Conservation (phyloP, 163 green algal species). For the Prototheca cutis region DNA sequence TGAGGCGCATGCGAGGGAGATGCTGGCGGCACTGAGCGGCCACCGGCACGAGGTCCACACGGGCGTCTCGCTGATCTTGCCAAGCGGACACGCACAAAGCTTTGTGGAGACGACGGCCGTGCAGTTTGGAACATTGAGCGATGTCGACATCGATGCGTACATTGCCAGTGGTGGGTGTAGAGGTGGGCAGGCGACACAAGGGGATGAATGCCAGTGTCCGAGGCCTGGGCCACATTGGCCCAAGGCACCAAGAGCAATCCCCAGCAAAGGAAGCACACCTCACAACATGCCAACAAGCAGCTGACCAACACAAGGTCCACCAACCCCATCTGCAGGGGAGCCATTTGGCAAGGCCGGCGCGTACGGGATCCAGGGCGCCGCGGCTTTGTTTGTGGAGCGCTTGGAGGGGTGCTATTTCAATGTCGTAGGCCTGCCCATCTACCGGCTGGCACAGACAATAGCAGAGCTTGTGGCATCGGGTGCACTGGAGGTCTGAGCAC, state of each 20-base stretch:
- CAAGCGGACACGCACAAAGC: neutral
- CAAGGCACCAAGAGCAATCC: too few relatives aligned
- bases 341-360: slow-evolving; percentile 8
- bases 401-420: slow-evolving; percentile 83
- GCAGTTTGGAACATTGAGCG: slow-evolving; percentile 5
- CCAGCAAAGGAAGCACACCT: too few relatives aligned
- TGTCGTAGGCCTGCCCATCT: slow-evolving; percentile 74
- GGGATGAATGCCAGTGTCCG: neutral
- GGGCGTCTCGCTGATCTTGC: slow-evolving; percentile 64
- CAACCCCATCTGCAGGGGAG: neutral
- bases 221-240: too few relatives aligned
- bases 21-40: slow-evolving; percentile 61
- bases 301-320: neutral
- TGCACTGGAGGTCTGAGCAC: too few relatives aligned
- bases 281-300: neutral
- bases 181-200: neutral
- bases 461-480: too few relatives aligned
- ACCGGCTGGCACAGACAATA: slow-evolving; percentile 24
- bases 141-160: slow-evolving; percentile 1
- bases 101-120: slow-evolving; percentile 5
- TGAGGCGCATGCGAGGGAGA: slow-evolving; percentile 39
- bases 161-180: neutral
- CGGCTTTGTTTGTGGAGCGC: slow-evolving; percentile 60
- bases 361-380: slow-evolving; percentile 71
- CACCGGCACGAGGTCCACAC: slow-evolving; percentile 65